phyloP scores from a whole-genome alignment of 2,329 filamentous ascomycete genomes.

The Nothophaeocryptopus gaeumannii region DNA sequence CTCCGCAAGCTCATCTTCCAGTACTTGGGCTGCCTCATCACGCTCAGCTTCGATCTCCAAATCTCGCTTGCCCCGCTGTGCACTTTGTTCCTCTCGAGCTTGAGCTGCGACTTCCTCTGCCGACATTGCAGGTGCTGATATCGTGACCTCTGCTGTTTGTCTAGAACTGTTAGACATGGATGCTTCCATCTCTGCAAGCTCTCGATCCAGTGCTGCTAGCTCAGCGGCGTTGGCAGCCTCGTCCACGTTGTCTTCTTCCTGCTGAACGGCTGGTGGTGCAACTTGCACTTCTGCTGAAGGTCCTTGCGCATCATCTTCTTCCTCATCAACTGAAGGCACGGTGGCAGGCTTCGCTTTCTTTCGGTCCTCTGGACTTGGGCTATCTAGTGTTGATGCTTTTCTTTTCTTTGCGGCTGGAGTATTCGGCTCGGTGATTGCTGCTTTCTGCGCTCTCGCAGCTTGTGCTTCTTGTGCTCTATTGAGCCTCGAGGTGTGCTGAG shows the following conservation, averaged over 20 bases:
- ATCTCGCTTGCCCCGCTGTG: slow-evolving; percentile 42
- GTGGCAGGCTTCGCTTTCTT: slow-evolving; percentile 23
- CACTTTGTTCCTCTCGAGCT: slow-evolving; percentile 44
- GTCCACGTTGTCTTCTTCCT: slow-evolving; percentile 15
- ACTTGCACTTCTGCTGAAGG: neutral
- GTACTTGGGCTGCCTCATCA: slow-evolving; percentile 45
- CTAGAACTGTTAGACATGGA: slow-evolving; percentile 15
- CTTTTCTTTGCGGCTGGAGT: slow-evolving; percentile 47
- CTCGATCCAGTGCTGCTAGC: slow-evolving; percentile 76
- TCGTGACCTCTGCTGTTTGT: slow-evolving; percentile 35
- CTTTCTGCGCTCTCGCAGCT: slow-evolving; percentile 30
- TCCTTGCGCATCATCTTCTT: slow-evolving; percentile 18
- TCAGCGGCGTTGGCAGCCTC: slow-evolving; percentile 29
- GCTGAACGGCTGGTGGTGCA: neutral
- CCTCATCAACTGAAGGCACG: slow-evolving; percentile 5
- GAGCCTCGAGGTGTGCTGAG: slow-evolving; percentile 44
- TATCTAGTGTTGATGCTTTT: slow-evolving; percentile 41
- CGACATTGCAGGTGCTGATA: slow-evolving; percentile 47
- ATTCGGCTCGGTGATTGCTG: slow-evolving; percentile 5
- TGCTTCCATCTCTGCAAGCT: slow-evolving; percentile 57
- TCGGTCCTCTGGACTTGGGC: slow-evolving; percentile 14
- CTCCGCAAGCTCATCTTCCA: slow-evolving; percentile 51
- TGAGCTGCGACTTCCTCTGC: slow-evolving; percentile 48
- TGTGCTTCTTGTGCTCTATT: slow-evolving; percentile 27
- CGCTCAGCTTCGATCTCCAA: slow-evolving; percentile 48